Evolutionary conservation across 768 basidiomycete species (phyloP).

Genomic region (Russula sp.): DNA sequence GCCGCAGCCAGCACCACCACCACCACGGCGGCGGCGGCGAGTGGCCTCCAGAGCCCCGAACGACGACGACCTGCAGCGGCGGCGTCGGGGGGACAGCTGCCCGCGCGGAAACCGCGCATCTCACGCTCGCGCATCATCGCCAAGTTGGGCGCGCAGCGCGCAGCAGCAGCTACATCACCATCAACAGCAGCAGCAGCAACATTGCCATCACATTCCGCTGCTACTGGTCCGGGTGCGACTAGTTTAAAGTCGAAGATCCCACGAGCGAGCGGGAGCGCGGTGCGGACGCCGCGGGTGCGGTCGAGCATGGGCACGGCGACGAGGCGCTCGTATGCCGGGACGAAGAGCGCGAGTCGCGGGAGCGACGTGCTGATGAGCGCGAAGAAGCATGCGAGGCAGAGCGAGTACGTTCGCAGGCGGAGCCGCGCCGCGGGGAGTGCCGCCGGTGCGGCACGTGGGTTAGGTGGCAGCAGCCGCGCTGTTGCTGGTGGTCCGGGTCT

Average conservation of each 20-base stretch:
- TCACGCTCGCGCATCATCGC: slow-evolving; percentile 80
- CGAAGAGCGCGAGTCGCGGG: slow-evolving; percentile 28
- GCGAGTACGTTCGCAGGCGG: slow-evolving; percentile 59
- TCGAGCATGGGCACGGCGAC: slow-evolving; percentile 43
- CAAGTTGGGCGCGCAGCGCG: slow-evolving; percentile 65
- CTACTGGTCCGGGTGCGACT: background rate
- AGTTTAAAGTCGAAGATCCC: slow-evolving; percentile 3
- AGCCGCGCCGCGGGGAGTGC: slow-evolving; percentile 34
- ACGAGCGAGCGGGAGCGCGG: slow-evolving; percentile 12
- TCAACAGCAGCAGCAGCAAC: background rate
- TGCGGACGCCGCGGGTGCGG: slow-evolving; percentile 30
- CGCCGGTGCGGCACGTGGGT: slow-evolving; percentile 4
- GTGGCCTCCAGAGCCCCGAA: background rate
- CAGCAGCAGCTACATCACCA: slow-evolving; percentile 30
- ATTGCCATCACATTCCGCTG: slow-evolving; percentile 3
- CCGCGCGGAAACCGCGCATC: slow-evolving; percentile 65
- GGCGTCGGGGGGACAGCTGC: slow-evolving; percentile 28
- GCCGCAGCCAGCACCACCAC: background rate
- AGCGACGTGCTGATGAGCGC: slow-evolving; percentile 50
- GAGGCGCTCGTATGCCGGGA: slow-evolving; percentile 32
- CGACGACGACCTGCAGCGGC: background rate
- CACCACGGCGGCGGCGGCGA: background rate
- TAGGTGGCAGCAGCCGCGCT: background rate
- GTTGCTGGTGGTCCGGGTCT: background rate
- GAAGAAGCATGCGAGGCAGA: slow-evolving; percentile 70